Evolutionary conservation across 495 filamentous ascomycete species (phyloP), one percentile per base, ranked within the genome.

Genomic region (Oidiodendron maius): DNA sequence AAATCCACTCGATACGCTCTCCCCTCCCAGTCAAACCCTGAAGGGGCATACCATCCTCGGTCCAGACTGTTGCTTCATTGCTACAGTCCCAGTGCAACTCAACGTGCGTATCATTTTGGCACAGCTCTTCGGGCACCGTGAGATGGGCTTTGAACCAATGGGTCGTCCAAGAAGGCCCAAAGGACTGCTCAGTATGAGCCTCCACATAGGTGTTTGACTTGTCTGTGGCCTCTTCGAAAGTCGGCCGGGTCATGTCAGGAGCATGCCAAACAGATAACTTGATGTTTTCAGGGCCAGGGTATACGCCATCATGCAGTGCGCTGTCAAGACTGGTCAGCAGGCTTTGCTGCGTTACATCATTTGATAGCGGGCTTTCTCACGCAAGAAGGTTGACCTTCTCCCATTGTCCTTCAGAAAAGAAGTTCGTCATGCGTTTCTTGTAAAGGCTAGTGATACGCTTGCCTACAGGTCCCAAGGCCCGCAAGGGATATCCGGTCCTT

Each of bases 371-470:
- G 11, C 3, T 21, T 28, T 17, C 21, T 52, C 18, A 81, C 66
- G 81, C 74, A 26, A 80, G 69, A n/a, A 96, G 75, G 49, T 87
- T 89, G 52, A 83, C 75, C 22, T 79, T 71, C 13, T 79, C 72
- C 70, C 90, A 96, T 65, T 95, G 88, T 47, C 91, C 91, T 13
- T 61, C 63, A 12, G 75, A 71, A 34, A 84, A 86, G 69, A 96
- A 94, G 61, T 89, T 83, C n/a, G 70, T 71, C 52, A 96, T 75
- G 36, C 91, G 83, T 56, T 89, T 83, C 48, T 80, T 83, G 72
- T 95, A 95, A 62, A 95, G 89, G 59, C 74, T 73, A 58, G 80
- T 76, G 58, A 95, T 94, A 52, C 87, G 81, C 66, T 91, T 84
- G 50, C 89, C 90, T 40, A 77, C 73, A 12, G 73, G 73, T 36